phyloP scores from a whole-genome alignment of 2,329 filamentous ascomycete genomes.

The Aspergillus novofumigatus region DNA sequence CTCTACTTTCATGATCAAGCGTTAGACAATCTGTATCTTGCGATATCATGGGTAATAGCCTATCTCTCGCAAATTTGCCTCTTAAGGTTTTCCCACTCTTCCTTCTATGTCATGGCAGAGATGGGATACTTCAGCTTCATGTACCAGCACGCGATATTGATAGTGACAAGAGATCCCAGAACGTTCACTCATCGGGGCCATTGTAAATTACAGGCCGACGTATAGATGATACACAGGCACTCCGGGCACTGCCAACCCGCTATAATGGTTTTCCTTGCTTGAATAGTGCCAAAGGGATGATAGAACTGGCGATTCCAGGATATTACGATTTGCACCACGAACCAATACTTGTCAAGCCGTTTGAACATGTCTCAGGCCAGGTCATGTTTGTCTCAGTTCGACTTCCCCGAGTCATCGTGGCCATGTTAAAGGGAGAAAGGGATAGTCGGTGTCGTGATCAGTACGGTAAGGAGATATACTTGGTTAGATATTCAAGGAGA shows the following conservation, averaged over 20 bases:
- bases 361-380: background rate
- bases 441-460: background rate
- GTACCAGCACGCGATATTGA: too few relatives aligned
- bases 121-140: too few relatives aligned
- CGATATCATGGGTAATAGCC: too few relatives aligned
- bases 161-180: too few relatives aligned
- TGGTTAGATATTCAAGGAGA: background rate
- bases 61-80: too few relatives aligned
- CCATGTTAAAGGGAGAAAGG: background rate
- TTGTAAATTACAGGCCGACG: background rate
- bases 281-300: background rate
- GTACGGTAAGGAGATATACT: background rate
- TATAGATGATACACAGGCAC: background rate
- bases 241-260: background rate
- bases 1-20: too few relatives aligned
- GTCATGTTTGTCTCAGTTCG: background rate
- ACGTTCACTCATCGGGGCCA: too few relatives aligned
- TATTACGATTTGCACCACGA: background rate
- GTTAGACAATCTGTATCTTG: too few relatives aligned
- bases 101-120: too few relatives aligned
- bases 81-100: too few relatives aligned
- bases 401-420: background rate
- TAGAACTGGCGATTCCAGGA: background rate
- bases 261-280: background rate
- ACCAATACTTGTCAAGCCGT: background rate